Evolutionary conservation across 768 basidiomycete species (phyloP), one percentile per base, ranked within the genome.

Genomic region (Amanita polypyramis): DNA sequence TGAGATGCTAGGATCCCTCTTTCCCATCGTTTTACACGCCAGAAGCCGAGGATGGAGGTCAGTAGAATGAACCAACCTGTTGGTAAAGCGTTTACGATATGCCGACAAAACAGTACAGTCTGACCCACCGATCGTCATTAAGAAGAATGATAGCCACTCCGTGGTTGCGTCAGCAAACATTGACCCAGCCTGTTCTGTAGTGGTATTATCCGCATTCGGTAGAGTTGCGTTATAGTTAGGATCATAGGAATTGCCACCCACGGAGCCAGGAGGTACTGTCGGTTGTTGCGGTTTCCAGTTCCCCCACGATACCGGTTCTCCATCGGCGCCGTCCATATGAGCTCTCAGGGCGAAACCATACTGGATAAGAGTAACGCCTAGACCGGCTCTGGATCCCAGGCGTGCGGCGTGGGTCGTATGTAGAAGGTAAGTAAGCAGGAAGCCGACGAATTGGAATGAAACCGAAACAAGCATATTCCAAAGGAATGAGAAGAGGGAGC

Each of bases 401-500:
- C 92, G 85, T 27, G 90, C 91, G 4, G 95, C 87, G 61, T 98
- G 95, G 1, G 92, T 92, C 2, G 84, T 86, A 63, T 91, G 89
- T 25, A 98, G 76, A 49, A 98, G 84, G 66, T 93, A 97, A 7
- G 94, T 98, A 62, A 97, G 74, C 43, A 83, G 73, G 71, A 89
- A 92, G 30, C 85, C 95, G 57, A 97, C 82, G 57, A 97, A 95
- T 68, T 97, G 95, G 85, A 99, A 99, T 19, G 91, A 92, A 47
- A 94, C 76, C 49, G 91, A 93, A 51, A 98, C 82, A 50, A 97
- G 82, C 60, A 89, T 74, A 60, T 90, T 92, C 91, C 88, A 97
- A 34, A 87, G 74, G 70, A 92, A 94, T 10, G 80, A 80, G 62
- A 95, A 94, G 27, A 93, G 57, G 9, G 81, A 77, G 17, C 85